Evolutionary conservation across 495 filamentous ascomycete genomes (phyloP).

Genomic region (Aeminium ludgeri): DNA sequence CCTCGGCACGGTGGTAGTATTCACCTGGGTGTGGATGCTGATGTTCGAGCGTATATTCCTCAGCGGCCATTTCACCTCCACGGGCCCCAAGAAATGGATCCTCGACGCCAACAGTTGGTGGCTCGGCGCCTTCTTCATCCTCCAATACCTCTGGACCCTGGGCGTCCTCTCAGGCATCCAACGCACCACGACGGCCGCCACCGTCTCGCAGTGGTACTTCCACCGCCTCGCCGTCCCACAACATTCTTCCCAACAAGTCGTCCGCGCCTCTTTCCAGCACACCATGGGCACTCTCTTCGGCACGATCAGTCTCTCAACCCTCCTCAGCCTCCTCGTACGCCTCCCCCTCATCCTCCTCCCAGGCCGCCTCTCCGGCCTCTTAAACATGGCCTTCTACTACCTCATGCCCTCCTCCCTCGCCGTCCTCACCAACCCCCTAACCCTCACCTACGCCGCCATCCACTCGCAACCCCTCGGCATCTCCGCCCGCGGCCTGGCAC

Average conservation of each 20-base stretch:
- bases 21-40: conserved; percentile 90
- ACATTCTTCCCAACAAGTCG: conserved; percentile 57
- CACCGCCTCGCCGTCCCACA: conserved; percentile 70
- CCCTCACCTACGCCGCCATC: conserved; percentile 84
- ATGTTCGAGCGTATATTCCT: conserved; percentile 96
- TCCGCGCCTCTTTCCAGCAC: conserved; percentile 65
- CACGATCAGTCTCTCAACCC: conserved; percentile 70
- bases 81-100: conserved; percentile 40
- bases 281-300: conserved; percentile 77
- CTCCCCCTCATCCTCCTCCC: conserved; percentile 77
- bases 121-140: conserved; percentile 71
- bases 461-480: conserved; percentile 65
- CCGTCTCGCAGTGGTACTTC: conserved; percentile 97
- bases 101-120: conserved; percentile 81
- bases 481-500: conserved; percentile 58
- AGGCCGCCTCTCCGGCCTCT: conserved; percentile 44
- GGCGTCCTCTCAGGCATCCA: conserved; percentile 73
- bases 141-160: conserved; percentile 91
- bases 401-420: conserved; percentile 70
- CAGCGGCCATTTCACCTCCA: conserved; percentile 51
- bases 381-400: conserved; percentile 50
- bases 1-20: conserved; percentile 57
- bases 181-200: conserved; percentile 79
- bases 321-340: conserved; percentile 63
- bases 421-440: conserved; percentile 73